A percentile compares a stretch with the other conserved stretches of the same genome.
phyloP scores from a whole-genome alignment of 225 moss, liverwort and hornwort species.

The Polytrichum formosum region DNA sequence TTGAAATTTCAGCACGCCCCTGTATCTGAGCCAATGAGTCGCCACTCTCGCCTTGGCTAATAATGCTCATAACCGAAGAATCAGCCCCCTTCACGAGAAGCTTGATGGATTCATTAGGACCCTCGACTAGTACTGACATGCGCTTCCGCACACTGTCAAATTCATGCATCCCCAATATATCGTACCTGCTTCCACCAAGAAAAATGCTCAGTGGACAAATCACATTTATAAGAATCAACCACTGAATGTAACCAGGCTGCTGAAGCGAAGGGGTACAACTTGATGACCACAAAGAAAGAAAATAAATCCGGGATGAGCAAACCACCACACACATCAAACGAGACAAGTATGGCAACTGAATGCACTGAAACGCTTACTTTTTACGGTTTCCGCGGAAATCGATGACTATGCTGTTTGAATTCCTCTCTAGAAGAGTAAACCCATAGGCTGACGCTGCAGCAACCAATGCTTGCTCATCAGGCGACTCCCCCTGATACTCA shows the following conservation, averaged over 20 bases:
- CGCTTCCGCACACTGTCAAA: constrained; percentile 93
- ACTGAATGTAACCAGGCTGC: too few species aligned
- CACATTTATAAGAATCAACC: background rate
- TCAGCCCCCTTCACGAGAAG: constrained; percentile 90
- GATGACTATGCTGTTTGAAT: constrained; percentile 61
- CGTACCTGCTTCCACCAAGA: constrained; percentile 46
- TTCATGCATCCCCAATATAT: constrained; percentile 83
- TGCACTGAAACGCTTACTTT: constrained; percentile 23
- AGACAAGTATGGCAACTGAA: background rate
- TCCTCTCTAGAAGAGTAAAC: constrained; percentile 74
- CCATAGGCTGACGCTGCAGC: constrained; percentile 77
- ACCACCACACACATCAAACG: background rate
- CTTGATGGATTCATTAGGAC: constrained; percentile 71
- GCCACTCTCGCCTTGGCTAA: constrained; percentile 21
- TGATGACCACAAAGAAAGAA: too few species aligned
- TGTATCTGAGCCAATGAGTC: constrained; percentile 24
- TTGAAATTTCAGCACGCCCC: constrained; percentile 17
- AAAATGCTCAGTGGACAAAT: background rate
- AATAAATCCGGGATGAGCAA: too few species aligned
- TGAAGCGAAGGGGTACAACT: background rate
- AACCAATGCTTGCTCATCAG: constrained; percentile 88
- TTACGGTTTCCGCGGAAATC: constrained; percentile 49
- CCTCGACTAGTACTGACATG: constrained; percentile 77
- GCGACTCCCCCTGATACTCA: constrained; percentile 94
- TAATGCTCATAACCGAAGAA: constrained; percentile 54